Percentiles rank a stretch among this genome's conserved stretches.
Conservation (phyloP, 768 basidiomycete genomes). For the Collybiopsis luxurians region DNA sequence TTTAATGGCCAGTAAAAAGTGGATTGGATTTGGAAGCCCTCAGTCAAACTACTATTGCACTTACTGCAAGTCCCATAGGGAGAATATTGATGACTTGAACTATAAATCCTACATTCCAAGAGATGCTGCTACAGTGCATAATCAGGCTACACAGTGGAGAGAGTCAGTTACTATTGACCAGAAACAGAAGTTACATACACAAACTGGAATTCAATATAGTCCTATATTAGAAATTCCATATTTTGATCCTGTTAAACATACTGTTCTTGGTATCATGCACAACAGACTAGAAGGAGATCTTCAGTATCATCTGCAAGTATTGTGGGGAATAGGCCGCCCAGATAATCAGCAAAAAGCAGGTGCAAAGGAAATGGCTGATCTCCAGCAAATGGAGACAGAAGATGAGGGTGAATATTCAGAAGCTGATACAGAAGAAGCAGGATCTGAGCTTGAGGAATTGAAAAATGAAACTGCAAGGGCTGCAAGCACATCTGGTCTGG, state of each 20-base stretch:
- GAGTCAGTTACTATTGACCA: slow-evolving; percentile 13
- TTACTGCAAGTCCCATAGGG: slow-evolving; percentile 16
- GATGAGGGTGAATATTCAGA: slow-evolving; percentile 17
- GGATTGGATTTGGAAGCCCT: slow-evolving; percentile 17
- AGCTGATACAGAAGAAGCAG: slow-evolving; percentile 2
- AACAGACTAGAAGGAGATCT: slow-evolving; percentile 25
- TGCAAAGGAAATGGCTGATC: slow-evolving; percentile 5
- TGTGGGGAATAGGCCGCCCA: slow-evolving; percentile 20
- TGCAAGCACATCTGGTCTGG: not conserved
- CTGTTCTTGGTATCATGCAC: slow-evolving; percentile 28
- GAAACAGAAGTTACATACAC: slow-evolving; percentile 4
- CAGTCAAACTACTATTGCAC: slow-evolving; percentile 17
- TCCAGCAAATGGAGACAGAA: not conserved
- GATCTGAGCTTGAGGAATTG: not conserved
- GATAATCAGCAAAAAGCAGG: slow-evolving; percentile 6
- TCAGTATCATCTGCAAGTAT: slow-evolving; percentile 17
- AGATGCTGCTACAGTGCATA: slow-evolving; percentile 13
- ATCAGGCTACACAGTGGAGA: slow-evolving; percentile 16
- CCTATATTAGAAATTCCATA: slow-evolving; percentile 23
- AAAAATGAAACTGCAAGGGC: not conserved
- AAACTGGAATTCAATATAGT: slow-evolving; percentile 27
- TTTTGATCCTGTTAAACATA: slow-evolving; percentile 26
- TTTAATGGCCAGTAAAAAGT: slow-evolving; percentile 18
- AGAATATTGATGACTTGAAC: slow-evolving; percentile 19
- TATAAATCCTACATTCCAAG: slow-evolving; percentile 12